Evolutionary conservation across 2,329 filamentous ascomycete genomes (phyloP).

Genomic region (Emmonsia crescens): DNA sequence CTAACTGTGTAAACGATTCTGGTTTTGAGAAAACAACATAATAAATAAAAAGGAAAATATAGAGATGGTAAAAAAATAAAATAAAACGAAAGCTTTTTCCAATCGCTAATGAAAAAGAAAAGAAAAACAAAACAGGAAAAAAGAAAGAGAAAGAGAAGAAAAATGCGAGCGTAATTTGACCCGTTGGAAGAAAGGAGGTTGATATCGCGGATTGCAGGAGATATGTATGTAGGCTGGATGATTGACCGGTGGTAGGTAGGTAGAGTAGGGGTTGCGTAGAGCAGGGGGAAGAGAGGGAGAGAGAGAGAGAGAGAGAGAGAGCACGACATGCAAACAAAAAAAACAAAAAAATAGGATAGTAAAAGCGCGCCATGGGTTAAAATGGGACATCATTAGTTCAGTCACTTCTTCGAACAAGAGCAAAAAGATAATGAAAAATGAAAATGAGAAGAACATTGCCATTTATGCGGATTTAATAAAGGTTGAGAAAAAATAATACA

Average conservation of each 20-base stretch:
- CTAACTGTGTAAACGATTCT: neutral
- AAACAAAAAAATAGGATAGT: neutral
- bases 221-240: neutral
- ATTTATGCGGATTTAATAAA: neutral
- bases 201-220: constrained; percentile 14
- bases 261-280: neutral
- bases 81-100: neutral
- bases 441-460: neutral
- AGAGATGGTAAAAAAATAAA: neutral
- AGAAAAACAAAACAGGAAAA: too few species aligned
- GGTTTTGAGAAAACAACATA: neutral
- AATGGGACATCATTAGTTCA: neutral
- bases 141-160: neutral
- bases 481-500: neutral
- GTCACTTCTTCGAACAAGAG: too few species aligned
- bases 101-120: neutral
- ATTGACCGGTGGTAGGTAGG: too few species aligned
- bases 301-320: neutral
- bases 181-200: constrained; percentile 17
- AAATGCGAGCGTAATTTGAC: constrained; percentile 29
- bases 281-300: neutral
- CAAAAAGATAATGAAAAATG: neutral
- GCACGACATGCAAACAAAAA: neutral
- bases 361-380: neutral
- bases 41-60: neutral